Percentiles rank a stretch among this genome's conserved stretches.
Evolutionary conservation across 1,284 basidiomycete genomes (phyloP).

Genomic region (Sphagnurus paluster): DNA sequence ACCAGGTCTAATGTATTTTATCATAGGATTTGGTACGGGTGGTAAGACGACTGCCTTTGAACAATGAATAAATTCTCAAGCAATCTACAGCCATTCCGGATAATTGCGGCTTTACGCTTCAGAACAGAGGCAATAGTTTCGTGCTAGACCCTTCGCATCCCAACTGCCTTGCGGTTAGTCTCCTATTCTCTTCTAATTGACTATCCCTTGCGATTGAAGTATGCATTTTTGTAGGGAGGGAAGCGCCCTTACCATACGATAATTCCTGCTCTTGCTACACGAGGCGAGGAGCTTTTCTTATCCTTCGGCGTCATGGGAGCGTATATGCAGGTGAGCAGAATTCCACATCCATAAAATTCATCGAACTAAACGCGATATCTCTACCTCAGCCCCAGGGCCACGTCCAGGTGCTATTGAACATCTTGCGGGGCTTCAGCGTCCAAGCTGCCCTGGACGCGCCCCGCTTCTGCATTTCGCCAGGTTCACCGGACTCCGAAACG

Average conservation of each 20-base stretch:
- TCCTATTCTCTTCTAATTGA: too few relatives aligned
- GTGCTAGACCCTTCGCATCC: constrained; percentile 79
- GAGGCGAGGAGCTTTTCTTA: constrained; percentile 82
- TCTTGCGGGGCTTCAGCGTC: constrained; percentile 81
- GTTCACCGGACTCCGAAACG: constrained; percentile 63
- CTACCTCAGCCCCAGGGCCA: constrained; percentile 85
- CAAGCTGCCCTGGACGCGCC: constrained; percentile 91
- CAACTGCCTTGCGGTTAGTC: constrained; percentile 69
- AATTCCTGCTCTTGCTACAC: constrained; percentile 88
- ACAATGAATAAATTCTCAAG: neutral
- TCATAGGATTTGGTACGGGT: constrained; percentile 76
- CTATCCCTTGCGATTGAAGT: too few relatives aligned
- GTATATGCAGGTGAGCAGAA: constrained; percentile 75
- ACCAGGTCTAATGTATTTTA: neutral
- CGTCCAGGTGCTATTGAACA: constrained; percentile 88
- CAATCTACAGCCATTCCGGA: constrained; percentile 73
- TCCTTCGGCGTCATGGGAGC: constrained; percentile 94
- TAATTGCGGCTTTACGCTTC: constrained; percentile 94
- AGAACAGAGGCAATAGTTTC: constrained; percentile 91
- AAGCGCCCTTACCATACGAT: constrained; percentile 97
- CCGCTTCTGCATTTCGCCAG: constrained; percentile 91
- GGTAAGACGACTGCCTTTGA: constrained; percentile 40
- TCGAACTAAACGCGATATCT: too few relatives aligned
- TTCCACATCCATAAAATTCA: too few relatives aligned
- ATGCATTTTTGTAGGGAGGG: constrained; percentile 50